Percentiles rank a stretch among this genome's conserved stretches.
Evolutionary conservation across 2,329 filamentous ascomycete species (phyloP).

Genomic region (Lomentospora prolificans): DNA sequence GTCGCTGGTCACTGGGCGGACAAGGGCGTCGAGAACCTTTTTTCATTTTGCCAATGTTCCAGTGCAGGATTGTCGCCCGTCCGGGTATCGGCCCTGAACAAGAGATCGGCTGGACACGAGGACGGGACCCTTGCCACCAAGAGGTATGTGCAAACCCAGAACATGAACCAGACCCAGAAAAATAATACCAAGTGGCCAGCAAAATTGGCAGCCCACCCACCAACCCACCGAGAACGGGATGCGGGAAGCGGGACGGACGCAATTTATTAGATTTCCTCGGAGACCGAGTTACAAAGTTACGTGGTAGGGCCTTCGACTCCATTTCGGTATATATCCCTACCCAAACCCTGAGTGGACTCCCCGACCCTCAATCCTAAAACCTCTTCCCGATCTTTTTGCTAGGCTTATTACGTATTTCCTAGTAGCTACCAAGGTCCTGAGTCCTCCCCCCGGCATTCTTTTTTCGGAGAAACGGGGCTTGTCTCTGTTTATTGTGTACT

Average conservation of each 20-base stretch:
- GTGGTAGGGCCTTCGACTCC: not conserved
- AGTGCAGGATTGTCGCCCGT: too few species aligned
- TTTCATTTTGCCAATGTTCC: too few species aligned
- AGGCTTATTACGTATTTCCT: not conserved
- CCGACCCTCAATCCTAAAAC: not conserved
- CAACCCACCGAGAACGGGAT: not conserved
- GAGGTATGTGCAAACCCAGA: not conserved
- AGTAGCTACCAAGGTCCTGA: constrained; percentile 1
- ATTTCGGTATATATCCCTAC: not conserved
- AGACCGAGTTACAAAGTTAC: not conserved
- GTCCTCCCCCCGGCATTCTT: not conserved
- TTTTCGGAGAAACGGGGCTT: not conserved
- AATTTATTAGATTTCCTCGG: constrained; percentile 2
- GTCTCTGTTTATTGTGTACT: not conserved
- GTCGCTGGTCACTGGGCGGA: not conserved
- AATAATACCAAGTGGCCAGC: not conserved
- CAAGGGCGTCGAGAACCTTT: not conserved
- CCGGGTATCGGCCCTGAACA: not conserved
- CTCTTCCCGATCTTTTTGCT: not conserved
- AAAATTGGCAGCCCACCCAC: not conserved
- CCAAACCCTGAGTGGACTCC: not conserved
- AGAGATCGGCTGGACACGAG: not conserved
- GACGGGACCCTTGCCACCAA: not conserved
- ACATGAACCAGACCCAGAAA: too few species aligned
- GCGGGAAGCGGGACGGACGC: not conserved